A percentile compares a stretch with the other conserved stretches of the same genome.
Conservation (phyloP, 2,329 filamentous ascomycete species). For the Penicillium aurantiogriseum region DNA sequence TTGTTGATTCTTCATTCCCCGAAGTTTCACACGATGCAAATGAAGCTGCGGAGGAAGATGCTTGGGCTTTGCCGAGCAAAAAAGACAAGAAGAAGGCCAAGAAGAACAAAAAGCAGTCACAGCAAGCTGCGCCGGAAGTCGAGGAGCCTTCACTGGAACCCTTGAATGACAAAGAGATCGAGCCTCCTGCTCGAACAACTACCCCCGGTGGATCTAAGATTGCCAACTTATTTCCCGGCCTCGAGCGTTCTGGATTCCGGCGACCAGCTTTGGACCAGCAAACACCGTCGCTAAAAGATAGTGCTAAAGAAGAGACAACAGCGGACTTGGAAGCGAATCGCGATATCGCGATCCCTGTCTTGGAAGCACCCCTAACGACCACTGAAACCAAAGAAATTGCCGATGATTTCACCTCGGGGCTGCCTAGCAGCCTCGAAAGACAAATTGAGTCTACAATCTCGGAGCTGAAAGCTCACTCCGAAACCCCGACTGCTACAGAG, state of each 20-base stretch:
- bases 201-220: conserved; percentile 30
- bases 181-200: conserved; percentile 19
- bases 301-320: conserved; percentile 42
- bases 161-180: conserved; percentile 21
- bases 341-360: conserved; percentile 47
- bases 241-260: conserved; percentile 36
- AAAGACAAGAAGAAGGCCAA: conserved; percentile 29
- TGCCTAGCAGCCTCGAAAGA: conserved; percentile 6
- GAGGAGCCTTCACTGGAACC: conserved; percentile 8
- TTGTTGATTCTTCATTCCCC: conserved; percentile 28
- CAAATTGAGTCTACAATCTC: conserved; percentile 9
- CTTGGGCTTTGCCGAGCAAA: conserved; percentile 22
- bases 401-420: conserved; percentile 36
- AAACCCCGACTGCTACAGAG: neutral
- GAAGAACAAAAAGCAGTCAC: conserved; percentile 32
- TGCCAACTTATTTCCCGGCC: conserved; percentile 36
- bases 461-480: conserved; percentile 7
- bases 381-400: conserved; percentile 43
- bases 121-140: conserved; percentile 14
- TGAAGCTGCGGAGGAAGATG: conserved; percentile 11
- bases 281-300: conserved; percentile 35
- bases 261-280: conserved; percentile 23
- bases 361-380: conserved; percentile 44
- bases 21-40: conserved; percentile 22
- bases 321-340: conserved; percentile 36